Base-by-base conservation (phyloP, 2,329 filamentous ascomycete species). In the Metarhizium rileyi region DNA sequence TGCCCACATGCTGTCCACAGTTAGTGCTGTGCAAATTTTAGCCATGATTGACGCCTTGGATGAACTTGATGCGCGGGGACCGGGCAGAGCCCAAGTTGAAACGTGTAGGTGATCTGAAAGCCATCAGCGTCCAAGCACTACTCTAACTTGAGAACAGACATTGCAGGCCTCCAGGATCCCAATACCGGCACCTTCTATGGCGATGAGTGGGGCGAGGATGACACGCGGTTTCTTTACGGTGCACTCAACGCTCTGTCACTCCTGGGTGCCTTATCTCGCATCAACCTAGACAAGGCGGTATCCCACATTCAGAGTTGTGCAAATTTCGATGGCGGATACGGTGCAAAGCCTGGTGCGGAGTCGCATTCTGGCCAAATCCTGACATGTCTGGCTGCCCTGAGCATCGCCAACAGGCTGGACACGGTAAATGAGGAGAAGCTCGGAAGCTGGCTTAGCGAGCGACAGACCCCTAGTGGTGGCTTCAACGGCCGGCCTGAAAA, bases 291-390 rank as follows among this genome's bases (percentile, higher is more conserved):
- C 51, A 87, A 86, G 63, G 90, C 90, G 0, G 86, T 95, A 8
- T 71, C 78, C 5, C 83, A 96, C 63, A 75, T 98, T 51, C 79
- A 82, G 51, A 78, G 84, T 5, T 98, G 93, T 66, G 83, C 84
- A 59, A 98, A 98, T 66, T 88, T 95, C 57, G 93, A 98, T 65
- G 93, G 93, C 36, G 93, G 88, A 18, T 98, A 94, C 66, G 93
- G 93, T 16, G 84, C 90, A 40, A 81, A 80, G 40, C 93, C 93
- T 1, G 90, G 90, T 8, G 90, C 90, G 18, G 93, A 98, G 68
- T 94, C 90, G 25, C 93, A 98, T 66, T 84, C 91, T 0, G 93
- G 90, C 14, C 93, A 98, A 69, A 89, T 97, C 43, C 96, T 95
- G 65, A 95, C 91, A 6, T 98, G 93, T 64, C 76, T 97, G 20